Conservation (phyloP, 345 rosid species). For the Euclidium syriacum region DNA sequence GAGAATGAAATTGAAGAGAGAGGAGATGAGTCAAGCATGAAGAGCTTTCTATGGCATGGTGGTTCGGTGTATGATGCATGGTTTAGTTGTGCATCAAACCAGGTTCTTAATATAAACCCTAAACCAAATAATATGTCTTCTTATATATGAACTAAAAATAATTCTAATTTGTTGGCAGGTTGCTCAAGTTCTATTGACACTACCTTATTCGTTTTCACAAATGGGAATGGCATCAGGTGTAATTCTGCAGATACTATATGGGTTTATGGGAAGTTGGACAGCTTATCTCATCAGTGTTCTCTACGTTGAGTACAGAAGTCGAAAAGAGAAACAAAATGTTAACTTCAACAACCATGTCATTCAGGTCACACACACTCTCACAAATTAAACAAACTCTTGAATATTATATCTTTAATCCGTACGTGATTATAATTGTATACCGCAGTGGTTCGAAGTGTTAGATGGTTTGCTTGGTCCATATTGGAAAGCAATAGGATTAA, state of each 20-base stretch:
- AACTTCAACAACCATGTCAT: conserved; percentile 90
- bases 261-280: conserved; percentile 82
- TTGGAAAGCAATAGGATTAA: conserved; percentile 82
- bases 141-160: background rate
- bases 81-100: conserved; percentile 88
- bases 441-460: conserved; percentile 86
- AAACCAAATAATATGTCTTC: background rate
- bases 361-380: conserved; percentile 42
- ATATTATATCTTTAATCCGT: background rate
- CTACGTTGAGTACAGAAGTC: conserved; percentile 67
- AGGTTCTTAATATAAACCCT: conserved; percentile 29
- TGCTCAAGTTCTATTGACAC: conserved; percentile 77
- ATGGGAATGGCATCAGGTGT: conserved; percentile 87
- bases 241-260: conserved; percentile 69
- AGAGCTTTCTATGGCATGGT: conserved; percentile 71
- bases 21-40: conserved; percentile 37
- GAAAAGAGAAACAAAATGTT: conserved; percentile 74
- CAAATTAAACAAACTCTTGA: background rate
- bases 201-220: conserved; percentile 89
- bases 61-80: conserved; percentile 90
- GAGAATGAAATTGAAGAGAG: conserved; percentile 16
- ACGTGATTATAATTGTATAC: background rate
- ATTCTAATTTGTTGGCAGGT: conserved; percentile 43
- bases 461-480: conserved; percentile 75
- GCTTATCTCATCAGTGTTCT: conserved; percentile 83